A percentile compares a stretch with the other conserved stretches of the same genome.
phyloP scores from a whole-genome alignment of 768 basidiomycete species.

The Lactifluus subvellereus region DNA sequence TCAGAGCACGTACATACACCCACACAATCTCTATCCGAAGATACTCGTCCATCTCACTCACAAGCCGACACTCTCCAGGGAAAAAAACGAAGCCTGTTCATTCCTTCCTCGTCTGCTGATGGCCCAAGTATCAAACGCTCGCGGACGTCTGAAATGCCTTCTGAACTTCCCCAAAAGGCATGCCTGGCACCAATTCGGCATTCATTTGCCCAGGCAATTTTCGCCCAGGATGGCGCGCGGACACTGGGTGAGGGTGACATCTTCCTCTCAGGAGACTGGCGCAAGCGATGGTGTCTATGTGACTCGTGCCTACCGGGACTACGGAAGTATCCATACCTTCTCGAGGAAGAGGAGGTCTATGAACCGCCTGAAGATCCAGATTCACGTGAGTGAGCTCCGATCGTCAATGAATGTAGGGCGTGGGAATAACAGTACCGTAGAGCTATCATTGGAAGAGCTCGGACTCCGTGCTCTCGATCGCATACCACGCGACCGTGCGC shows the following conservation, averaged over 20 bases:
- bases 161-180: constrained; percentile 24
- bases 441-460: constrained; percentile 74
- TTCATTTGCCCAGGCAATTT: constrained; percentile 41
- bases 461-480: constrained; percentile 71
- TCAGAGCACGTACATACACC: not conserved
- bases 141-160: constrained; percentile 39
- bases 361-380: constrained; percentile 86
- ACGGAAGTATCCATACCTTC: constrained; percentile 49
- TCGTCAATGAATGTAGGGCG: not conserved
- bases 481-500: constrained; percentile 72
- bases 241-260: constrained; percentile 59
- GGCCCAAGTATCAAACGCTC: constrained; percentile 39
- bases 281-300: constrained; percentile 78
- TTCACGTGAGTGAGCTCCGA: constrained; percentile 53
- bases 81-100: constrained; percentile 41
- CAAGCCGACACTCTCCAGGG: constrained; percentile 15
- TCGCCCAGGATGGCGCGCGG: constrained; percentile 29
- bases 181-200: constrained; percentile 58
- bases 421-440: constrained; percentile 33
- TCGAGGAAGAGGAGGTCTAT: constrained; percentile 78
- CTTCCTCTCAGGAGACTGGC: constrained; percentile 69
- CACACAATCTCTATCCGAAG: not conserved
- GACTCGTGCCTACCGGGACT: constrained; percentile 54
- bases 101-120: constrained; percentile 28
- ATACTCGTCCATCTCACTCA: not conserved